Base-by-base conservation (phyloP, 345 rosid species). In the Linum usitatissimum region DNA sequence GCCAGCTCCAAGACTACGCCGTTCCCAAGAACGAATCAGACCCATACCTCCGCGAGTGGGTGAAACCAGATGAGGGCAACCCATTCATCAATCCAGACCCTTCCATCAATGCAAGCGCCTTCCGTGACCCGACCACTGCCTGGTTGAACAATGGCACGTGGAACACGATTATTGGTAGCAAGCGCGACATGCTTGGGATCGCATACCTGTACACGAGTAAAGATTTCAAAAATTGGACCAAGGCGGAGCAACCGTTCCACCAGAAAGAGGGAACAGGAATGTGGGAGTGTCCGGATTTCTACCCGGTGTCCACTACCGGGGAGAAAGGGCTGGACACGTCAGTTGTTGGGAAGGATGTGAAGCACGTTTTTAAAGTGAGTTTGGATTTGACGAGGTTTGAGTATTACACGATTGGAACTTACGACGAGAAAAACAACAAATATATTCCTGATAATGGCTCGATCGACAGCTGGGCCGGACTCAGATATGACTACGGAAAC, bases 41-140 rank as follows among this genome's bases (percentile, higher is more conserved):
- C 59, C 59, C 59, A 3, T 55, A 55, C 30, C 59, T 55, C 59
- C 59, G 59, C 9, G 30, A 55, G 30, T 55, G 59, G 59, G 59
- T 55, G 28, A 55, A 55, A 14, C 59, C 59, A 2, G 59, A 55
- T 14, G 4, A 45, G 51, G 30, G 30, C 13, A 55, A 55, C 59
- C 59, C 59, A 10, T 20, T 55, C 59, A 28, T 55, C 30, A 13
- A 55, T 28, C 59, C 59, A 9, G 59, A 28, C 14, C 30, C 30
- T 18, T 20, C 30, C 10, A 19, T 55, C 59, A 55, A 55, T 7
- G 59, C 59, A 5, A 55, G 59, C 59, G 59, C 59, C 30, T 55
- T 55, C 8, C 59, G 30, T 12, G 59, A 55, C 59, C 59, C 59
- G 30, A 55, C 59, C 59, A 55, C 59, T 19, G 59, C 59, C 12